Percentiles rank a stretch among this genome's conserved stretches.
Conservation (phyloP, 2,329 filamentous ascomycete genomes). For the Microsporum audouinii region DNA sequence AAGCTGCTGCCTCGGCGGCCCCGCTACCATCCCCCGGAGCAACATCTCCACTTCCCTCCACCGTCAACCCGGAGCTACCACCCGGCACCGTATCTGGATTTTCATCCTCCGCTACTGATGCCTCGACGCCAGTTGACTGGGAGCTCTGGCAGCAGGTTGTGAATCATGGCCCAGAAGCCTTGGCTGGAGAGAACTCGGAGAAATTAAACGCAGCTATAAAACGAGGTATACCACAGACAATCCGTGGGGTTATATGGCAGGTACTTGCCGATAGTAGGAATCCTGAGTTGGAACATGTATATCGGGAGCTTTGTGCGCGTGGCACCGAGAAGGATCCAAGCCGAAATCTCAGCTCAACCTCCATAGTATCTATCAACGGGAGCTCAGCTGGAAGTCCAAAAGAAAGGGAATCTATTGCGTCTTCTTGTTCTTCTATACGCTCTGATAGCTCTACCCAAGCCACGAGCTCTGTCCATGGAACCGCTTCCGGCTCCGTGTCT, state of each 20-base stretch:
- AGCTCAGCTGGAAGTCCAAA: conserved; percentile 44
- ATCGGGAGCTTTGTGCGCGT: conserved; percentile 65
- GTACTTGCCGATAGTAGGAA: conserved; percentile 92
- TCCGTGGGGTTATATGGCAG: conserved; percentile 98
- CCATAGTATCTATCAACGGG: conserved; percentile 30
- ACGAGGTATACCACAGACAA: conserved; percentile 83
- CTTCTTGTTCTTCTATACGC: conserved; percentile 74
- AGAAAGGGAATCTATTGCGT: conserved; percentile 54
- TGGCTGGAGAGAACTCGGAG: conserved; percentile 75
- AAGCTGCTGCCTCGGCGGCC: conserved; percentile 26
- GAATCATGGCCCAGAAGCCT: conserved; percentile 80
- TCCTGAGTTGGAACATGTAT: conserved; percentile 76
- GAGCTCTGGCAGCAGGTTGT: conserved; percentile 95
- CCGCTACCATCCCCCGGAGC: conserved; percentile 13
- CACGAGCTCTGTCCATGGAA: conserved; percentile 44
- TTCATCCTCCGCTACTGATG: conserved; percentile 55
- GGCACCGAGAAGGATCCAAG: conserved; percentile 72
- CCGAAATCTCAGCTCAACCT: conserved; percentile 36
- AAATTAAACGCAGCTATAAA: conserved; percentile 86
- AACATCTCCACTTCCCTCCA: conserved; percentile 42
- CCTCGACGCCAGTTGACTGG: conserved; percentile 75
- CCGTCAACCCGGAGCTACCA: conserved; percentile 58
- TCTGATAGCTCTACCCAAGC: conserved; percentile 60
- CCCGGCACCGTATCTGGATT: conserved; percentile 80
- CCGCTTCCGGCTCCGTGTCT: conserved; percentile 46